phyloP scores from a whole-genome alignment of 148 eudicot species.

The Nepenthes mirabilis region DNA sequence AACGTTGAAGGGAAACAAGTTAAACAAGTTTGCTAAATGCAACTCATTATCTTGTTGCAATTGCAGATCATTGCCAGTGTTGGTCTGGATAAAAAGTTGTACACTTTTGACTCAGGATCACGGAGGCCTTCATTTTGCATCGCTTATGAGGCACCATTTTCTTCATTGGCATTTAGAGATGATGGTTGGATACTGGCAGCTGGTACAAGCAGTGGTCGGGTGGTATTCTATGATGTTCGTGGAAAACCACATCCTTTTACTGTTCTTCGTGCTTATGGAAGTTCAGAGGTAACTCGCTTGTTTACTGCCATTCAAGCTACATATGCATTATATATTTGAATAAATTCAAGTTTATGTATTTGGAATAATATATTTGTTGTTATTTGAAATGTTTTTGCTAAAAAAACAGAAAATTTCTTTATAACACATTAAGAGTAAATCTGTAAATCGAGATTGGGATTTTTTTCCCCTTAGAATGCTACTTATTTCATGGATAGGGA shows the following conservation, averaged over 20 bases:
- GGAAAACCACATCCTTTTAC: slow-evolving; percentile 88
- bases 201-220: slow-evolving; percentile 80
- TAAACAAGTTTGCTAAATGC: slow-evolving; percentile 3
- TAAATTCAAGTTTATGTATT: background rate
- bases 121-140: slow-evolving; percentile 53
- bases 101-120: slow-evolving; percentile 65
- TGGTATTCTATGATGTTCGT: slow-evolving; percentile 91
- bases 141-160: slow-evolving; percentile 83
- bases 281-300: slow-evolving; percentile 50
- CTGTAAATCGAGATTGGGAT: no score
- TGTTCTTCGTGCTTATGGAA: slow-evolving; percentile 82
- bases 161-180: slow-evolving; percentile 81
- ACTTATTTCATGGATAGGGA: no score
- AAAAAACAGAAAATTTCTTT: no score
- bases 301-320: background rate
- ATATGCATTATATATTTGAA: background rate
- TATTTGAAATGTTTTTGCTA: no score
- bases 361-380: background rate
- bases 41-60: slow-evolving; percentile 4
- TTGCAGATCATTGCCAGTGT: slow-evolving; percentile 79
- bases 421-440: no score
- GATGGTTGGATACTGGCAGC: slow-evolving; percentile 89
- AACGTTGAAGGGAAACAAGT: background rate
- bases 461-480: no score
- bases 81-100: slow-evolving; percentile 91